Conservation (phyloP, 768 basidiomycete species). For the Stropharia rugosoannulata region DNA sequence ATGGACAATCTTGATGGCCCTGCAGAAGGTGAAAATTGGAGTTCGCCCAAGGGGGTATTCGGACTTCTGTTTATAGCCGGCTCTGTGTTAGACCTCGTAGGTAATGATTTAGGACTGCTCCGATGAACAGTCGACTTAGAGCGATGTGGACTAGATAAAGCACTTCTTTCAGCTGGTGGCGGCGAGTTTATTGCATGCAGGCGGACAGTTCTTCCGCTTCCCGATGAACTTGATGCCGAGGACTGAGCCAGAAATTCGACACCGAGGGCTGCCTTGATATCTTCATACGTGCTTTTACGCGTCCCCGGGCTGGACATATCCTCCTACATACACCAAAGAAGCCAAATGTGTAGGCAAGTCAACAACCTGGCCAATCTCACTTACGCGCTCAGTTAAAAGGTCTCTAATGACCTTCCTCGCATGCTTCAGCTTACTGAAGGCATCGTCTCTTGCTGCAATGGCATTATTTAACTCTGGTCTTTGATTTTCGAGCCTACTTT, state of each 20-base stretch:
- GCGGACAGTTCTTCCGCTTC: constrained; percentile 24
- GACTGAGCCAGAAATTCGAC: constrained; percentile 16
- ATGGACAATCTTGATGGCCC: background rate
- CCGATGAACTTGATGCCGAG: constrained; percentile 9
- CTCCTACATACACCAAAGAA: constrained; percentile 6
- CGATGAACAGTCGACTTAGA: no score
- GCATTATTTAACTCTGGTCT: constrained; percentile 30
- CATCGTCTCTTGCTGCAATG: constrained; percentile 30
- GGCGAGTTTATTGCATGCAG: background rate
- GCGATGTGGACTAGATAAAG: background rate
- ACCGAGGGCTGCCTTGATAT: constrained; percentile 22
- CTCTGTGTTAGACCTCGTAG: no score
- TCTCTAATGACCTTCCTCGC: constrained; percentile 40
- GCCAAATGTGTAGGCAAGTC: background rate
- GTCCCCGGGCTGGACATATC: constrained; percentile 22
- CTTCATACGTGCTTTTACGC: constrained; percentile 16
- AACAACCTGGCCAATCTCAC: constrained; percentile 9
- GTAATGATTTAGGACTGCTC: no score
- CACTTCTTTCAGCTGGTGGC: background rate
- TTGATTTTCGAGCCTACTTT: constrained; percentile 21
- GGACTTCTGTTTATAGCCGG: background rate
- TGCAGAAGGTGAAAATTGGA: background rate
- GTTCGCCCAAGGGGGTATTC: background rate
- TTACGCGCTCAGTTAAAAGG: constrained; percentile 41
- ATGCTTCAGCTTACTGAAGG: constrained; percentile 31